These are phyloP conservation scores for Fragilaria radians DNA, from an alignment of 108 stramenopile genomes.

Conservation along the genomic window DNA sequence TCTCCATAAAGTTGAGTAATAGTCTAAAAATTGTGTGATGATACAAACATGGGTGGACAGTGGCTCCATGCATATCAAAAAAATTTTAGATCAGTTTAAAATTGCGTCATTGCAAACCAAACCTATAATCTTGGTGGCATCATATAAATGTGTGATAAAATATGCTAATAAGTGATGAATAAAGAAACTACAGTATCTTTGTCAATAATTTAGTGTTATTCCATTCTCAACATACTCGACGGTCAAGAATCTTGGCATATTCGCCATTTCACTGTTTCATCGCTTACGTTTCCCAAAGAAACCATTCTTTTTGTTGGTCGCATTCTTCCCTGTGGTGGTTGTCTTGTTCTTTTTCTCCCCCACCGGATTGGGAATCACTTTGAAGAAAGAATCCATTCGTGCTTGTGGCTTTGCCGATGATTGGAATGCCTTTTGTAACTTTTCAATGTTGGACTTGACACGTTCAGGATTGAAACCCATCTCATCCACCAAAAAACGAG, in stretches of 20 bases:
- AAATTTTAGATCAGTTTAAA: too few species aligned
- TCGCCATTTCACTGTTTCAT: neutral
- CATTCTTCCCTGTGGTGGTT: constrained; percentile 31
- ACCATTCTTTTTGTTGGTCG: constrained; percentile 32
- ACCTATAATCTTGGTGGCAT: too few species aligned
- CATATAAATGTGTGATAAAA: too few species aligned
- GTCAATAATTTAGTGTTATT: too few species aligned
- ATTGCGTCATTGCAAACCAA: too few species aligned
- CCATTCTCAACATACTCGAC: too few species aligned
- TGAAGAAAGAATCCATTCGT: constrained; percentile 91
- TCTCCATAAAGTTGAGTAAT: too few species aligned
- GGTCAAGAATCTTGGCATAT: neutral
- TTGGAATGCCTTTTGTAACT: constrained; percentile 80
- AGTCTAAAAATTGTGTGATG: too few species aligned
- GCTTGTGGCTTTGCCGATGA: constrained; percentile 71
- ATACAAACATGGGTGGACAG: too few species aligned
- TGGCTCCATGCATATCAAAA: too few species aligned
- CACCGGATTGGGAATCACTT: constrained; percentile 44
- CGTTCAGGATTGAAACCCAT: constrained; percentile 92
- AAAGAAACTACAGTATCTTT: too few species aligned
- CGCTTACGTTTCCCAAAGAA: constrained; percentile 13
- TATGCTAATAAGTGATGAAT: too few species aligned
- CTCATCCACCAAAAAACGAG: constrained; percentile 82
- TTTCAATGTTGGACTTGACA: constrained; percentile 82
- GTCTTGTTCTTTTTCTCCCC: constrained; percentile 37